Conservation (phyloP, 495 filamentous ascomycete genomes). For the Massariosphaeria phaeospora region DNA sequence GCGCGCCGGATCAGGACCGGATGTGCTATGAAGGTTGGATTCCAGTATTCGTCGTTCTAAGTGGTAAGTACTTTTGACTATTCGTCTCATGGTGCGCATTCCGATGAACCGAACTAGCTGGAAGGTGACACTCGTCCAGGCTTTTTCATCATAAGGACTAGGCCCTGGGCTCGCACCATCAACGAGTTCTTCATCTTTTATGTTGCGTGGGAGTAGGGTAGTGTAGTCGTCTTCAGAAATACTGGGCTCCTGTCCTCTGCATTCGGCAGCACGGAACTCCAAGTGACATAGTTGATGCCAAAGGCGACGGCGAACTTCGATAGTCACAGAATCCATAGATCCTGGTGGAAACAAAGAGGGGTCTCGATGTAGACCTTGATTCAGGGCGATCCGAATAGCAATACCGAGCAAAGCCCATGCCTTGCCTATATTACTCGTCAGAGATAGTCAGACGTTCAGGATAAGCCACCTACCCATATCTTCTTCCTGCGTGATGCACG, state of each 20-base stretch:
- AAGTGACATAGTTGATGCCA: conserved; percentile 34
- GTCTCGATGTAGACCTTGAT: conserved; percentile 32
- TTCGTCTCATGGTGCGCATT: conserved; percentile 25
- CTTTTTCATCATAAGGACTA: conserved; percentile 16
- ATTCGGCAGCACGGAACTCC: conserved; percentile 31
- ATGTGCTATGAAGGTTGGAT: conserved; percentile 21
- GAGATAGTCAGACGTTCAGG: not conserved
- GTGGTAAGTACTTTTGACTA: conserved; percentile 30
- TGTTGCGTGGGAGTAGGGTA: conserved; percentile 29
- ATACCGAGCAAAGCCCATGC: conserved; percentile 31
- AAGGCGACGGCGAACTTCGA: conserved; percentile 27
- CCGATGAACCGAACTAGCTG: conserved; percentile 28
- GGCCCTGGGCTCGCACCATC: conserved; percentile 23
- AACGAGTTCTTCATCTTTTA: conserved; percentile 30
- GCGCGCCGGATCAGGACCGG: conserved; percentile 23
- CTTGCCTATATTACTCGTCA: conserved; percentile 13
- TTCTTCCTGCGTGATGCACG: conserved; percentile 32
- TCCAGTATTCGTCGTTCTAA: conserved; percentile 29
- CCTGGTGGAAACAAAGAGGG: conserved; percentile 29
- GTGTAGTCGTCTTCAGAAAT: conserved; percentile 30
- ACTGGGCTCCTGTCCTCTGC: conserved; percentile 32
- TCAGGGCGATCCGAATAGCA: conserved; percentile 26
- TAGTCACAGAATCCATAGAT: conserved; percentile 27
- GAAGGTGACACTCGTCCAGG: conserved; percentile 28
- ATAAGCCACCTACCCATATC: conserved; percentile 25